These are phyloP conservation scores for Fereydounia khargensis DNA, from an alignment of 1,284 basidiomycete genomes.

Conservation along the genomic window DNA sequence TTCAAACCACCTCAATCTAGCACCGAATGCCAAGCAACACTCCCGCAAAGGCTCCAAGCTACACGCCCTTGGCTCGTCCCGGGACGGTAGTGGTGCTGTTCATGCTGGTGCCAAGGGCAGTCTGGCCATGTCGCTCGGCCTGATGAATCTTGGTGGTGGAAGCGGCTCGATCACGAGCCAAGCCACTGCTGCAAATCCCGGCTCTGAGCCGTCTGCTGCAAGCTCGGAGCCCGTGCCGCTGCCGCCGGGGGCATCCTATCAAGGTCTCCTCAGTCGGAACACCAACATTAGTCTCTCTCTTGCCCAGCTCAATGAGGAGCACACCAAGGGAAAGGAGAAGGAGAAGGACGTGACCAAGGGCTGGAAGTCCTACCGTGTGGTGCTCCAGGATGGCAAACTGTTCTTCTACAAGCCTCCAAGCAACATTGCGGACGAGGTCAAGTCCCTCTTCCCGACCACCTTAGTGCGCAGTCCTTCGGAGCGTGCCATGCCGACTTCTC, in stretches of 20 bases:
- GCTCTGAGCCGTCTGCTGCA: background rate
- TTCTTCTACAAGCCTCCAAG: conserved; percentile 53
- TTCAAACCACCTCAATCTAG: too few relatives aligned
- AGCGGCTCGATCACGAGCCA: background rate
- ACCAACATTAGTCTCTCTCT: conserved; percentile 42
- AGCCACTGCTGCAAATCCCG: background rate
- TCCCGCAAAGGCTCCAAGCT: conserved; percentile 37
- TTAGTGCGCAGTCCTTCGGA: conserved; percentile 4
- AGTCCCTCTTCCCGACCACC: conserved; percentile 33
- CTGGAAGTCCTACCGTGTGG: conserved; percentile 54
- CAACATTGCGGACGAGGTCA: conserved; percentile 47
- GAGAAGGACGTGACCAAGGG: conserved; percentile 52
- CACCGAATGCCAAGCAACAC: too few relatives aligned
- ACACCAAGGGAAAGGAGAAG: conserved; percentile 23
- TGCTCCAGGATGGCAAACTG: conserved; percentile 44
- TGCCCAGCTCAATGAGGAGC: conserved; percentile 32
- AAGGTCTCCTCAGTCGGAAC: conserved; percentile 48
- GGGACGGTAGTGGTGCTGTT: background rate
- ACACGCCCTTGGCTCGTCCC: background rate
- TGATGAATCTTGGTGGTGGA: background rate
- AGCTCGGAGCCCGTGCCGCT: conserved; percentile 14
- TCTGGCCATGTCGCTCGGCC: conserved; percentile 1
- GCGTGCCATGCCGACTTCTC: background rate
- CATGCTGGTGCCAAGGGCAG: background rate
- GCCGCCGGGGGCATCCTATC: conserved; percentile 31